Evolutionary conservation across 169 alveolate species (phyloP).

Genomic region (Plasmodium coatneyi): DNA sequence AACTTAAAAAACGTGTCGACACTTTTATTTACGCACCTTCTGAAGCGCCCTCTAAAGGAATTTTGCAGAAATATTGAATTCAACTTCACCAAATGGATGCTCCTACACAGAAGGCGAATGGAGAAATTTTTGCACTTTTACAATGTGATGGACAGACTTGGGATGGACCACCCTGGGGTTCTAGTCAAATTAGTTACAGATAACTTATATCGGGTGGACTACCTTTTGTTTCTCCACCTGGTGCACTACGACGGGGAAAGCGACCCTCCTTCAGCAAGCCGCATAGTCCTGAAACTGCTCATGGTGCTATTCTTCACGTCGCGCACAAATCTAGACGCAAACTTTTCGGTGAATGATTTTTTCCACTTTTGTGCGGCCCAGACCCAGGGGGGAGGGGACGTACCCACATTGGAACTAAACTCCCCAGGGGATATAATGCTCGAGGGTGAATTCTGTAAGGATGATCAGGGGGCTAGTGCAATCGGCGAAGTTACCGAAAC

Average conservation of each 20-base stretch:
- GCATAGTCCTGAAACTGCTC: slow-evolving; percentile 2
- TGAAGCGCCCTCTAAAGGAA: not conserved
- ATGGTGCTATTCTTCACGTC: not conserved
- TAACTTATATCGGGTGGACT: slow-evolving; percentile 6
- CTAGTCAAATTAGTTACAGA: slow-evolving; percentile 4
- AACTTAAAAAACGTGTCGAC: not conserved
- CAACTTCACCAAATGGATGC: slow-evolving; percentile 10
- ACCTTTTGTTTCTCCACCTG: slow-evolving; percentile 1
- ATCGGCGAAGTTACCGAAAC: not conserved
- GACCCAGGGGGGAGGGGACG: not conserved
- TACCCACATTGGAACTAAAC: not conserved
- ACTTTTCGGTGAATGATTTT: not conserved
- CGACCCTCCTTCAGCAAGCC: not conserved
- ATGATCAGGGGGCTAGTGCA: not conserved
- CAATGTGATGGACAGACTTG: slow-evolving; percentile 4
- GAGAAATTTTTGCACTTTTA: slow-evolving; percentile 27
- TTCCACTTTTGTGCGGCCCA: not conserved
- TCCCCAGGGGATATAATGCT: not conserved
- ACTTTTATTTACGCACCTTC: slow-evolving; percentile 4
- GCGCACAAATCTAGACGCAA: not conserved
- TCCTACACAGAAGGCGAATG: slow-evolving; percentile 3
- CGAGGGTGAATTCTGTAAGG: not conserved
- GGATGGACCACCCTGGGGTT: not conserved
- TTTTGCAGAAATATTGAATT: not conserved
- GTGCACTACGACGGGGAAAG: not conserved